Base-by-base conservation (phyloP, 2,329 filamentous ascomycete species). In the Massarina eburnea region DNA sequence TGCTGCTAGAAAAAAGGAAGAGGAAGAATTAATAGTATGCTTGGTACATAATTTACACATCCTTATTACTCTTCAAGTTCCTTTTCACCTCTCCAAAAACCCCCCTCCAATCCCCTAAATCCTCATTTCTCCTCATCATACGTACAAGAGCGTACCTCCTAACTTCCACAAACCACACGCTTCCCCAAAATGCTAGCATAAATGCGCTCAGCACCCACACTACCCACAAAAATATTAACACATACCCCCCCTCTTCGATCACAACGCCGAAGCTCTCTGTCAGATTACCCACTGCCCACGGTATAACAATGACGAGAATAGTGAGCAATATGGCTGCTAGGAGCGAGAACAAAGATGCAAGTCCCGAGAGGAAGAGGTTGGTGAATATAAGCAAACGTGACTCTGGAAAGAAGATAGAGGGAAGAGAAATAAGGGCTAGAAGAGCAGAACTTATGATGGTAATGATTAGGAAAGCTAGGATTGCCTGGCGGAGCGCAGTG, bases 91-190 rank as follows among this genome's bases (percentile, higher is more conserved):
- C 58, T 8, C 19, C 44, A 2, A 46, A 29, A 10, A 57, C 46
- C 1, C 48, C 51, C n/a, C 41, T 54, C 61, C 61, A 62, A 26
- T 57, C 48, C n/a, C 57, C 61, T 3, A 52, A 39, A 48, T 62
- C 55, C 3, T 54, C 51, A 8, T 54, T 50, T 14, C 47, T 49
- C 18, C 61, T 52, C 33, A 17, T 35, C 15, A 54, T 52, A 40
- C 39, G 54, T 0, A 50, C 44, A 40, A 60, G 52, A 12, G 51
- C 49, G 36, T 38, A 52, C 20, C 33, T 47, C 33, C 59, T 48
- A 10, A 55, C 50, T 51, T 63, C 59, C 14, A 64, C 58, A 45
- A 63, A 63, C 61, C 59, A 64, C 9, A 62, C 48, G 6, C 43
- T 17, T 12, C 27, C 22, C 59, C 61, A 63, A 43, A 63, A 64